These are phyloP conservation scores for Solanum habrochaites DNA, from an alignment of 257 asterid genomes.

Conservation along the genomic window DNA sequence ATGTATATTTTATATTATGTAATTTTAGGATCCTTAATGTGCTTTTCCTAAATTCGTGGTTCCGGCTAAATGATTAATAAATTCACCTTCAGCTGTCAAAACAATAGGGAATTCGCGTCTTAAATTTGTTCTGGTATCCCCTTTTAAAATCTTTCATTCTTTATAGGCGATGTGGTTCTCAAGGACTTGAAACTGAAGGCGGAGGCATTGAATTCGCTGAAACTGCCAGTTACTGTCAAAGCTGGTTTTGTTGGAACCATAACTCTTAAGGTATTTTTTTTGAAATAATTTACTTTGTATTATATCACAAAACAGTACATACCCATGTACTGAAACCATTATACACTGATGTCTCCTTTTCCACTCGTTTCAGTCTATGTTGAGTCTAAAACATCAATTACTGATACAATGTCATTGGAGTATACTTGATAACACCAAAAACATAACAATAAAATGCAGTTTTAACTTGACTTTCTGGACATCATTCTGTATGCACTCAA, in stretches of 20 bases:
- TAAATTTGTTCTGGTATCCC: constrained; percentile 2
- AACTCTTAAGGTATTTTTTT: constrained; percentile 68
- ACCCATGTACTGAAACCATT: background rate
- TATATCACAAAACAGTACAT: too few species aligned
- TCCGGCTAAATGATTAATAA: background rate
- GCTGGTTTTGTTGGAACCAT: constrained; percentile 95
- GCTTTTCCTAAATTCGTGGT: background rate
- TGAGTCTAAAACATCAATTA: background rate
- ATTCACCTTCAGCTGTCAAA: background rate
- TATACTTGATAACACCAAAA: background rate
- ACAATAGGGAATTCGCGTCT: background rate
- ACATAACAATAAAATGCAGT: background rate
- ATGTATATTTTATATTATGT: background rate
- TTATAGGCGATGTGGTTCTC: constrained; percentile 91
- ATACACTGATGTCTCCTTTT: background rate
- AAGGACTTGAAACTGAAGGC: constrained; percentile 89
- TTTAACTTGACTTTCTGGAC: background rate
- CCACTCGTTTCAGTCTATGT: background rate
- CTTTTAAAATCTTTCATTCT: background rate
- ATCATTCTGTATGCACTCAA: background rate
- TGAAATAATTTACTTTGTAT: too few species aligned
- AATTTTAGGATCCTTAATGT: background rate
- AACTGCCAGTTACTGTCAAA: constrained; percentile 88
- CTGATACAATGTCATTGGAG: background rate
- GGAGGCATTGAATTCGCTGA: constrained; percentile 86